Evolutionary conservation across 306 rosid species (phyloP), one percentile per base, ranked within the genome.

Genomic region (Cicer judaicum): DNA sequence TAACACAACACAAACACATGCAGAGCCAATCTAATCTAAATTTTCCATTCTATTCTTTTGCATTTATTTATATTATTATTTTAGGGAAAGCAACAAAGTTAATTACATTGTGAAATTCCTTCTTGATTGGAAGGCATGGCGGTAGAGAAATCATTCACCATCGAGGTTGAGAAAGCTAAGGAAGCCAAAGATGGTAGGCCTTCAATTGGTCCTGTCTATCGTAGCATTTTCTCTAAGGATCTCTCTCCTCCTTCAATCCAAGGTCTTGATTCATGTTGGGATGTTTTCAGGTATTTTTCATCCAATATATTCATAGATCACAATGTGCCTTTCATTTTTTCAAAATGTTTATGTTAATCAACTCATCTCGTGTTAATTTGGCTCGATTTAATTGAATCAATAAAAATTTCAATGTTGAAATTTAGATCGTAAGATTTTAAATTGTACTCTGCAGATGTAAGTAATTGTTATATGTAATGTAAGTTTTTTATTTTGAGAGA

Each of bases 191-290:
- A 80, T 1, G 93, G 85, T 2, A 83, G 50, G 48, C 97, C 95
- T 2, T 87, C 97, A 1, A 13, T 79, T 6, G 99, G 99, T 1
- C 92, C 97, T 1, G 93, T 84, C 5, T 92, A 94, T 16, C 91
- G 97, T 53, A 89, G 92, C 83, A 1, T 72, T 9, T 86, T 87
- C 61, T 76, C 92, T 4, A 72, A 85, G 29, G 88, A 92, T 64
- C 84, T 85, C 2, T 52, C 64, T 61, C 88, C 97, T 24, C 60
- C 89, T 56, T 84, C 87, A n/a, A 69, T 84, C 43, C 12, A 72
- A 2, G 96, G 95, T 57, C 76, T 94, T 65, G 70, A 92, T 6
- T 70, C 85, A 55, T 89, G 97, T 67, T 93, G 98, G 97, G 98
- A 93, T 68, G 74, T 91, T 61, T 89, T 88, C 77, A 79, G 92